phyloP scores from a whole-genome alignment of 208 protist genomes.

The Crithidia acanthocephali region DNA sequence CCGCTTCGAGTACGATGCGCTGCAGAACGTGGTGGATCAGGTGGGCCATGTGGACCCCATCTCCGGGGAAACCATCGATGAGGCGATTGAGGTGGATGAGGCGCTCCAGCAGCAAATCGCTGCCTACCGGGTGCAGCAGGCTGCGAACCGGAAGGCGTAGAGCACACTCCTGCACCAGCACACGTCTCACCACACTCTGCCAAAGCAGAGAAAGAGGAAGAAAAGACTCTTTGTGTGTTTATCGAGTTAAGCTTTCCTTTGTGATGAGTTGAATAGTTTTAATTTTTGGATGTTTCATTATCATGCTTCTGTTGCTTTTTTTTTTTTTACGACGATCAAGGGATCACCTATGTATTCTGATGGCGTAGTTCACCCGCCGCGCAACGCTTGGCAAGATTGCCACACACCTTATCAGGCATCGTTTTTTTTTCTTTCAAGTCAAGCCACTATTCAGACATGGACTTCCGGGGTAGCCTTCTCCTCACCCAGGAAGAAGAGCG shows the following conservation, averaged over 20 bases:
- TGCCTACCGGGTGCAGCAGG: slow-evolving; percentile 68
- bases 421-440: too few species aligned
- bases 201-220: too few species aligned
- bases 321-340: too few species aligned
- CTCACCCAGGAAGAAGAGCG: too few species aligned
- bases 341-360: not conserved
- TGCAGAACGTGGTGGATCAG: slow-evolving; percentile 73
- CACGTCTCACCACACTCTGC: not conserved
- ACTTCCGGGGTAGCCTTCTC: too few species aligned
- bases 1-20: slow-evolving; percentile 80
- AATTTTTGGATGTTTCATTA: not conserved
- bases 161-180: not conserved
- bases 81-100: slow-evolving; percentile 68
- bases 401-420: too few species aligned
- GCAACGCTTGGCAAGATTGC: too few species aligned
- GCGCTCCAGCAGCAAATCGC: slow-evolving; percentile 86
- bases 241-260: too few species aligned
- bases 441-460: too few species aligned
- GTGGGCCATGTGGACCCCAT: slow-evolving; percentile 90
- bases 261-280: too few species aligned
- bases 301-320: not conserved
- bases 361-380: too few species aligned
- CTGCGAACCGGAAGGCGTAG: slow-evolving; percentile 32
- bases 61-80: slow-evolving; percentile 69
- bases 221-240: too few species aligned